Conservation (phyloP, 106 monocot genomes). For the Dioscorea dumetorum region DNA sequence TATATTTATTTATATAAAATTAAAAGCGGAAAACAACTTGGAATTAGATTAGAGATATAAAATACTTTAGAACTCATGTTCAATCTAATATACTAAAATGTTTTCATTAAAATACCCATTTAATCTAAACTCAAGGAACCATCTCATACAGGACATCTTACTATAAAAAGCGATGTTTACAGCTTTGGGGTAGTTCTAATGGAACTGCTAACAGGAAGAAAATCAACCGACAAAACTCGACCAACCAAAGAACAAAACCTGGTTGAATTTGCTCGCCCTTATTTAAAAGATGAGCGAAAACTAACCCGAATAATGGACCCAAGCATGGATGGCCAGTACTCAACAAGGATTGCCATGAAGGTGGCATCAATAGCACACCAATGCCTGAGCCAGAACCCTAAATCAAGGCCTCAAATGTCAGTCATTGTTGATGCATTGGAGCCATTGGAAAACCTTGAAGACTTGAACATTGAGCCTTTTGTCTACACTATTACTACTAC, state of each 20-base stretch:
- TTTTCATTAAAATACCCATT: too few species aligned
- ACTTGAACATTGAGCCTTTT: constrained; percentile 21
- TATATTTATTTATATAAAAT: too few species aligned
- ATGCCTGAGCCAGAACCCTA: constrained; percentile 50
- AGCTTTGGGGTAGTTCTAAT: constrained; percentile 77
- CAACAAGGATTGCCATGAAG: constrained; percentile 38
- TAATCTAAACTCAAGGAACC: too few species aligned
- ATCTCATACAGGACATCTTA: constrained; percentile 50
- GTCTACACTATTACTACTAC: constrained; percentile 19
- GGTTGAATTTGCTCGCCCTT: constrained; percentile 62
- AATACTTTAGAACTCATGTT: too few species aligned
- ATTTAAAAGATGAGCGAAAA: constrained; percentile 30
- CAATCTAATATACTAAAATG: not conserved
- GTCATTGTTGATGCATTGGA: constrained; percentile 48
- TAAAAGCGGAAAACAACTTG: too few species aligned
- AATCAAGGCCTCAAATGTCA: constrained; percentile 55
- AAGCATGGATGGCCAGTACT: constrained; percentile 49
- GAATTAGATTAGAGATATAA: too few species aligned
- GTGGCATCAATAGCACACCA: constrained; percentile 43
- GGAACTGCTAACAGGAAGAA: constrained; percentile 57
- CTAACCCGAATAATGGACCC: constrained; percentile 54
- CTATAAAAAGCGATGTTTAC: constrained; percentile 67
- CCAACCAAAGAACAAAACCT: constrained; percentile 54
- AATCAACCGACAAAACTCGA: constrained; percentile 38
- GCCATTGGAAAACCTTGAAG: constrained; percentile 28